Evolutionary conservation across 2,329 filamentous ascomycete genomes (phyloP), one percentile per base, ranked within the genome.

Genomic region (Pseudogymnoascus sp.): DNA sequence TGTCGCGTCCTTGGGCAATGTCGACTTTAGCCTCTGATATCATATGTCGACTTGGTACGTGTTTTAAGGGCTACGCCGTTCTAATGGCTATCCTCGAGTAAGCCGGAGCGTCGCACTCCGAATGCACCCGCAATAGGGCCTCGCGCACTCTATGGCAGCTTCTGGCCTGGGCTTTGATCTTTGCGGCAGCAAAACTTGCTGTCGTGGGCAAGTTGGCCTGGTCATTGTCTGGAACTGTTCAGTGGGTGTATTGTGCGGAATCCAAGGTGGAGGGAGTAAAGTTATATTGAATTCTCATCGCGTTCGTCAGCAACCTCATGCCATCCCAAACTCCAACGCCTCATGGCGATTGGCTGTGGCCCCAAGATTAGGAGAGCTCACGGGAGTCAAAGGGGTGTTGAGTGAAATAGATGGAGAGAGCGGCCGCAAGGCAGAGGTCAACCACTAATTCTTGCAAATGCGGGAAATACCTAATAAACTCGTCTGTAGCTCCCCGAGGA

Each of bases 11-110:
- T 77, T 87, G 75, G 84, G 82, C 64, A 79, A 83, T 71, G 81
- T 87, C 68, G 84, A 87, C 74, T 83, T 87, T 66, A 85, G 80
- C 73, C 86, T 87, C 70, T 87, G 76, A 82, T 64, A 22, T 28
- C n/a, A 33, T 56, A 35, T 14, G 16, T 14, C 28, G 28, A 22
- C 26, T 33, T 56, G 28, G 28, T 33, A 22, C 50, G 19, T 33
- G 22, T 33, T 56, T 10, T 22, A 19, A 4, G 28, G 16, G 19
- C 8, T 35, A 14, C 5, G 10, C 28, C 50, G 2, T 33, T 35
- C 6, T 12, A 35, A 33, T 56, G 28, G 16, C 28, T 22, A 56
- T 56, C 6, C 50, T 6, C n/a, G 6, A 14, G 7, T 19, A 14
- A 12, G 1, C 10, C 11, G 28, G 26, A 33, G 28, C 10, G n/a